Percentiles rank a stretch among this genome's conserved stretches.
phyloP scores from a whole-genome alignment of 148 eudicot genomes.

The Nepenthes mirabilis region DNA sequence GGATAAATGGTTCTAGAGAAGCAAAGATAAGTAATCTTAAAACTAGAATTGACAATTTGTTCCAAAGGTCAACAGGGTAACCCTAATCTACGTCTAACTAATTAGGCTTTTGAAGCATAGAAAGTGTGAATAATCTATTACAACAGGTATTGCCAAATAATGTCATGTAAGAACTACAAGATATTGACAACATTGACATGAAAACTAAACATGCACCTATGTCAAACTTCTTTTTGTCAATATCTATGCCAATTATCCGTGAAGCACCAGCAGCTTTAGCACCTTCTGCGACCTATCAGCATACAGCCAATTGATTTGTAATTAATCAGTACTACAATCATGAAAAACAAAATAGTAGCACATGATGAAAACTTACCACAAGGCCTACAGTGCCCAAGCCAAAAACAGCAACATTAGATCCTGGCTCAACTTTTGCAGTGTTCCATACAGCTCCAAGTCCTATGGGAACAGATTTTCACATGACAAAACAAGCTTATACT shows the following conservation, averaged over 20 bases:
- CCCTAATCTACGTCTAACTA: too few relatives aligned
- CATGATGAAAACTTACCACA: slow-evolving; percentile 46
- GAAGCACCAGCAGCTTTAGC: slow-evolving; percentile 17
- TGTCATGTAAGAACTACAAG: background rate
- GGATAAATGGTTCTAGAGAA: too few relatives aligned
- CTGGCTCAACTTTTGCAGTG: slow-evolving; percentile 96
- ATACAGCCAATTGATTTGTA: background rate
- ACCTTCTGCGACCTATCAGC: slow-evolving; percentile 86
- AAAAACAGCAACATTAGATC: slow-evolving; percentile 95
- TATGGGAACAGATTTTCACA: slow-evolving; percentile 5
- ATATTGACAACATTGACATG: background rate
- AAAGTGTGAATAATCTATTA: too few relatives aligned
- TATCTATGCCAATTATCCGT: slow-evolving; percentile 75
- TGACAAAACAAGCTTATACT: background rate
- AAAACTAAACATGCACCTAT: slow-evolving; percentile 25
- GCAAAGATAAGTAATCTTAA: too few relatives aligned
- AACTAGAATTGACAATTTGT: too few relatives aligned
- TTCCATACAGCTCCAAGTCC: slow-evolving; percentile 99
- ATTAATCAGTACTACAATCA: too few relatives aligned
- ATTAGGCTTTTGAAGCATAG: too few relatives aligned
- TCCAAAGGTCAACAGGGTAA: too few relatives aligned
- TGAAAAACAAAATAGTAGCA: too few relatives aligned
- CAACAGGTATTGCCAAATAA: background rate
- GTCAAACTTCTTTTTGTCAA: slow-evolving; percentile 84
- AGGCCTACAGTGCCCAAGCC: slow-evolving; percentile 98